Evolutionary conservation across 352 stramenopile genomes (phyloP).

Genomic region (Hyaloperonospora arabidopsidis): DNA sequence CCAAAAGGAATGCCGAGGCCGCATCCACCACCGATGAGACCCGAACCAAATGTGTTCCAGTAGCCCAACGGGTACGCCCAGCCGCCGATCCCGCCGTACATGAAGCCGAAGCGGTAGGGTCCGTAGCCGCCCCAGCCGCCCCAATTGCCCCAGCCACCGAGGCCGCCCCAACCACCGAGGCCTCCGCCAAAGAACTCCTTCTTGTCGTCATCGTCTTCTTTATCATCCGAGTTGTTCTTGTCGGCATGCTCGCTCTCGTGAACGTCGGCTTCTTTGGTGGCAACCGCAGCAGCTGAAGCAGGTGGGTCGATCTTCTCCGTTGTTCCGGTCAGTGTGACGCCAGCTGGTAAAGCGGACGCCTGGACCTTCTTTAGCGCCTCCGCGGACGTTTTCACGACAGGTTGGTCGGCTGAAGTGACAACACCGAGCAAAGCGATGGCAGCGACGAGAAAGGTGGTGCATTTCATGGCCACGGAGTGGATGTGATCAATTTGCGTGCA

Average conservation of each 20-base stretch:
- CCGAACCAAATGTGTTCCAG: constrained; percentile 28
- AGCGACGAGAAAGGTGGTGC: constrained; percentile 11
- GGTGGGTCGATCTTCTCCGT: not conserved
- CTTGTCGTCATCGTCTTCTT: not conserved
- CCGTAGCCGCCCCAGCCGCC: constrained; percentile 42
- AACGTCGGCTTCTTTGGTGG: not conserved
- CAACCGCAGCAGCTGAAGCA: not conserved
- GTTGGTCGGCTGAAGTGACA: constrained; percentile 3
- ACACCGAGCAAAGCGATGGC: not conserved
- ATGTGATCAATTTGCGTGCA: not conserved
- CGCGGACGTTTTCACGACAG: constrained; percentile 5
- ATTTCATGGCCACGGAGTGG: constrained; percentile 9
- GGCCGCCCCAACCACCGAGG: constrained; percentile 5
- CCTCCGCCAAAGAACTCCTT: not conserved
- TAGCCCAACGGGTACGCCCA: constrained; percentile 35
- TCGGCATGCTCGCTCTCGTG: not conserved
- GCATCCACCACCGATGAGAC: constrained; percentile 20
- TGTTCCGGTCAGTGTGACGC: constrained; percentile 1
- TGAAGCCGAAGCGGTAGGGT: constrained; percentile 72
- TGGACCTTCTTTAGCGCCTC: constrained; percentile 12
- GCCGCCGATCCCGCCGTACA: constrained; percentile 16
- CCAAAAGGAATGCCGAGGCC: constrained; percentile 18
- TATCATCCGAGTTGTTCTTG: not conserved
- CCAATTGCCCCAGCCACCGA: constrained; percentile 14
- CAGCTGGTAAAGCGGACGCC: not conserved